phyloP scores from a whole-genome alignment of 2,329 filamentous ascomycete species.

The Dothideomycetidae sp. region DNA sequence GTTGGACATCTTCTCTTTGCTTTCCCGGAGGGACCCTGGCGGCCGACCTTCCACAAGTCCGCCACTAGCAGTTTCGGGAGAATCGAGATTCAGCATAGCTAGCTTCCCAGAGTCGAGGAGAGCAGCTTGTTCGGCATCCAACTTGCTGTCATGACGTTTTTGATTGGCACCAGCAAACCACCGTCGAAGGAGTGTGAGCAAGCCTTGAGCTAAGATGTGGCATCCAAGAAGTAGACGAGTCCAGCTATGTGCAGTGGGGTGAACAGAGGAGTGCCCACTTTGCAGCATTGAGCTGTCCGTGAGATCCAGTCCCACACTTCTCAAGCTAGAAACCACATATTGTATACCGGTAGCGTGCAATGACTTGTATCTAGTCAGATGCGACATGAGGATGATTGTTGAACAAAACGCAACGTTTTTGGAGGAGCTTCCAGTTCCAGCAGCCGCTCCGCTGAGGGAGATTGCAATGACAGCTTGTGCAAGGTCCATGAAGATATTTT shows the following conservation, averaged over 20 bases:
- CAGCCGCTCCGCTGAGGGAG: slow-evolving; percentile 70
- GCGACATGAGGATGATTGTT: slow-evolving; percentile 45
- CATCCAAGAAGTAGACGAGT: slow-evolving; percentile 55
- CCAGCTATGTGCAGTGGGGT: slow-evolving; percentile 46
- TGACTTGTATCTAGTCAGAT: slow-evolving; percentile 40
- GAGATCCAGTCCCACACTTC: slow-evolving; percentile 22
- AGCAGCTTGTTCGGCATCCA: slow-evolving; percentile 8
- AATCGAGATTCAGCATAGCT: slow-evolving; percentile 8
- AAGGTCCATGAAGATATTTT: slow-evolving; percentile 76
- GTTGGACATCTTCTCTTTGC: slow-evolving; percentile 43
- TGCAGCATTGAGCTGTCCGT: slow-evolving; percentile 15
- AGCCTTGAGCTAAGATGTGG: slow-evolving; percentile 59
- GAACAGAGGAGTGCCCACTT: slow-evolving; percentile 14
- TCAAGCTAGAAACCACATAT: slow-evolving; percentile 24
- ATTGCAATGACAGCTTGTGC: slow-evolving; percentile 89
- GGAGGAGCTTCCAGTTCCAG: slow-evolving; percentile 51
- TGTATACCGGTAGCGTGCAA: slow-evolving; percentile 25
- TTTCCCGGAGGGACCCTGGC: slow-evolving; percentile 38
- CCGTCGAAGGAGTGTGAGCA: slow-evolving; percentile 52
- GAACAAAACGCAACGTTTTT: slow-evolving; percentile 60
- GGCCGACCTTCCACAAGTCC: slow-evolving; percentile 34
- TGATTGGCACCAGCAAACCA: slow-evolving; percentile 31
- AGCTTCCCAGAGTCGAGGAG: slow-evolving; percentile 6
- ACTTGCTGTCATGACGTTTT: slow-evolving; percentile 4
- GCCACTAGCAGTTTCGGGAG: slow-evolving; percentile 30